Evolutionary conservation across 179 eudicot genomes (phyloP).

Genomic region (Monotropa hypopitys): DNA sequence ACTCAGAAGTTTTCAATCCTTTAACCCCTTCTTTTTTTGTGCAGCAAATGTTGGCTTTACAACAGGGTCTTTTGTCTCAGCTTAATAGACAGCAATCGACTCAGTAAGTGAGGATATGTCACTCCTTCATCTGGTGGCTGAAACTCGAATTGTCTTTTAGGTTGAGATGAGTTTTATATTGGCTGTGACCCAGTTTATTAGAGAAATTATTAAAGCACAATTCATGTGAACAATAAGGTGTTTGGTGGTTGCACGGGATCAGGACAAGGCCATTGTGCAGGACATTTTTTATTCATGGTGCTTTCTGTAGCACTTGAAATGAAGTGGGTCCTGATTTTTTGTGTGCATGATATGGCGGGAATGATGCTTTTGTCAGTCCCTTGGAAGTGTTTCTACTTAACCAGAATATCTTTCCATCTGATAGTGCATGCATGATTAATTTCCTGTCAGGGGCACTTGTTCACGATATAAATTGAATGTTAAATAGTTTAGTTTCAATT

Average conservation of each 20-base stretch:
- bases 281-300: background rate
- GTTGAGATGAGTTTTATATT: background rate
- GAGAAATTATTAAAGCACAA: background rate
- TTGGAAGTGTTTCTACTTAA: background rate
- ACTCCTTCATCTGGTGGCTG: background rate
- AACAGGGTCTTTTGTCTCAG: constrained; percentile 52
- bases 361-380: background rate
- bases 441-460: background rate
- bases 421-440: background rate
- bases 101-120: constrained; percentile 39
- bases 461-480: background rate
- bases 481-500: background rate
- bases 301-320: background rate
- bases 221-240: background rate
- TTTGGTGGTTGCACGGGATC: background rate
- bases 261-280: constrained; percentile 2
- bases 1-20: background rate
- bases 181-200: background rate
- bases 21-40: constrained; percentile 2
- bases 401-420: background rate
- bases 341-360: background rate
- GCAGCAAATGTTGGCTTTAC: constrained; percentile 77
- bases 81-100: constrained; percentile 55
- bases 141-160: background rate
- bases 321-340: background rate